Base-by-base conservation (phyloP, 495 filamentous ascomycete genomes). In the Neurospora africana region DNA sequence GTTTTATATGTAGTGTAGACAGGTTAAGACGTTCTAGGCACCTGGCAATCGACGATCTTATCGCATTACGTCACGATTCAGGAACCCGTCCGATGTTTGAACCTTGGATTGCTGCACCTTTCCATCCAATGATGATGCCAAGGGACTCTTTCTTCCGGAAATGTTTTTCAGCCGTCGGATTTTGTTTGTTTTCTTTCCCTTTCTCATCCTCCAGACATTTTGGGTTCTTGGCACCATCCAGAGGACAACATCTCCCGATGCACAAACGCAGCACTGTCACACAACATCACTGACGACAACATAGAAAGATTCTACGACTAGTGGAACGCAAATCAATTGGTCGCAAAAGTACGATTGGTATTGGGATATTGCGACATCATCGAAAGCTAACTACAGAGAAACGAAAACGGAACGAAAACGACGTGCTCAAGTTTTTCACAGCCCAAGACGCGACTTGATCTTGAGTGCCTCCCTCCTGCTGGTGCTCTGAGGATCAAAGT, bases 401-500 rank as follows among this genome's bases (percentile, higher is more conserved):
- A 13, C 47, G 21, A 15, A 58, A 23, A 27, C 7, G 47, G 5
- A 7, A 5, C 21, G 0, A 7, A 2, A 27, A 7, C 23, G n/a
- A 27, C 23, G 27, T 15, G 47, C 10, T 58, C 23, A 13, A 15
- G 2, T 5, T 13, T 27, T 13, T 30, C 21, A 38, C 69, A 15
- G 13, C 7, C 36, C 68, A 44, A 21, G 36, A 1, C 3, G 68
- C n/a, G 33, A 40, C 21, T 35, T 27, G 27, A 21, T 9, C 70
- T 58, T 70, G 72, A 93, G 76, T 1, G 82, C 86, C 78, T 92
- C 86, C 70, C 88, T 81, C 41, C 90, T 79, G 35, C 86, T 88
- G 17, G 83, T 86, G 17, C 88, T 90, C 70, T 81, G 81, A 0
- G 86, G 83, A 73, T 91, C 91, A 71, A 91, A 86, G 76, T 89